Conservation (phyloP, 2,329 filamentous ascomycete genomes). For the Clarireedia paspali region DNA sequence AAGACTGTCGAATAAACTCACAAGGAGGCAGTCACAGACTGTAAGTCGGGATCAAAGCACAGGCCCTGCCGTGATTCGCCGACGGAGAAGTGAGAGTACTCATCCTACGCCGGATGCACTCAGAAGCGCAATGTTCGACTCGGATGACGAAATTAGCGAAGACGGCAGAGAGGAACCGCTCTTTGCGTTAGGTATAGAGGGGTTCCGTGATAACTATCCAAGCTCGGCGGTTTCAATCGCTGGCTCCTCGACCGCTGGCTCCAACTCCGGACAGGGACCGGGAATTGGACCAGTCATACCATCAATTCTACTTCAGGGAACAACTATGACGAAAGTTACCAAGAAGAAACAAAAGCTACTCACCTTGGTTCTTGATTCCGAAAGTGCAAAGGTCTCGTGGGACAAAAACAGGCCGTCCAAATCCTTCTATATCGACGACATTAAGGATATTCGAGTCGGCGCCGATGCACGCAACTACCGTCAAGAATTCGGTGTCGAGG, state of each 20-base stretch:
- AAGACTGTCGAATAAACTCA: slow-evolving; percentile 74
- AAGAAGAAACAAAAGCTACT: slow-evolving; percentile 75
- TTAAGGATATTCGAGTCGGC: slow-evolving; percentile 80
- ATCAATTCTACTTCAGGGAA: slow-evolving; percentile 69
- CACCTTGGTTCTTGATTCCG: slow-evolving; percentile 64
- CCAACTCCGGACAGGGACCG: slow-evolving; percentile 25
- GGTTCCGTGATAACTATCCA: slow-evolving; percentile 40
- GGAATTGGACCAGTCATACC: slow-evolving; percentile 67
- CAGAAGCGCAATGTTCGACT: slow-evolving; percentile 38
- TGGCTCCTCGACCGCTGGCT: slow-evolving; percentile 22
- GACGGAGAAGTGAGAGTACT: slow-evolving; percentile 84
- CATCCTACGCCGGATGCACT: slow-evolving; percentile 51
- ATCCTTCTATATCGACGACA: slow-evolving; percentile 88
- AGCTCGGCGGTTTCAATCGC: slow-evolving; percentile 40
- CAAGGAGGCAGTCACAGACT: slow-evolving; percentile 66
- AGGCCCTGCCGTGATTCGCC: slow-evolving; percentile 72
- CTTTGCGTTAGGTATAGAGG: slow-evolving; percentile 32
- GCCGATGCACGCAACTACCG: slow-evolving; percentile 83
- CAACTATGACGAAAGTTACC: slow-evolving; percentile 71
- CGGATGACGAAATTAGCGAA: slow-evolving; percentile 50
- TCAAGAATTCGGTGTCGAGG: slow-evolving; percentile 67
- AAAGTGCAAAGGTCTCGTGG: slow-evolving; percentile 83
- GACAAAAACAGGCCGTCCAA: slow-evolving; percentile 72
- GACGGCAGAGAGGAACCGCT: slow-evolving; percentile 38
- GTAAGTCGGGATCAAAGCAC: slow-evolving; percentile 80